A percentile compares a stretch with the other conserved stretches of the same genome.
Evolutionary conservation across 306 rosid genomes (phyloP).

Genomic region (Luffa aegyptiaca): DNA sequence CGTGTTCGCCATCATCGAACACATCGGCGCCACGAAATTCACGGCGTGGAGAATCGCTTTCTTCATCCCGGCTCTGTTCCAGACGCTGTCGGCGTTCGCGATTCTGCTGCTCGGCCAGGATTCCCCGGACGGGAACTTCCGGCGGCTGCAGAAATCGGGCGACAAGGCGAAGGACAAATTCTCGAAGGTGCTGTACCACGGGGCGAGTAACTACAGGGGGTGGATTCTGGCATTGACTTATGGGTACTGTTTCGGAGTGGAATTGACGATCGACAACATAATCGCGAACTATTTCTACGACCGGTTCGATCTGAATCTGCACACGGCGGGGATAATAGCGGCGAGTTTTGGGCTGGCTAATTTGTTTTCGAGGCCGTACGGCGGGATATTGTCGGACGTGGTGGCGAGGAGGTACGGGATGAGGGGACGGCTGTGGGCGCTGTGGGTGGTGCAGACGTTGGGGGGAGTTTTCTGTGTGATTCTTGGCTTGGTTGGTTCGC

Average conservation of each 20-base stretch:
- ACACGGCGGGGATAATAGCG: constrained; percentile 65
- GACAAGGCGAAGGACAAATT: constrained; percentile 50
- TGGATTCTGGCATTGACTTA: constrained; percentile 78
- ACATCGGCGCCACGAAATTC: constrained; percentile 47
- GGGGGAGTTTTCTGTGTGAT: constrained; percentile 62
- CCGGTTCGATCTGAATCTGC: constrained; percentile 55
- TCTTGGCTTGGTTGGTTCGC: constrained; percentile 43
- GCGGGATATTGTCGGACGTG: constrained; percentile 55
- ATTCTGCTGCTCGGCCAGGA: constrained; percentile 55
- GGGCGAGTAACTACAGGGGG: constrained; percentile 60
- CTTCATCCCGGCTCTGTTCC: constrained; percentile 62
- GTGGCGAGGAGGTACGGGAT: constrained; percentile 59
- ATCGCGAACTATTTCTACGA: constrained; percentile 79
- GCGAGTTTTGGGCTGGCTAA: constrained; percentile 80
- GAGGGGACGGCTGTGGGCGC: constrained; percentile 79
- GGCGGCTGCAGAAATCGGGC: constrained; percentile 40
- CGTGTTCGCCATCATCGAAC: constrained; percentile 40
- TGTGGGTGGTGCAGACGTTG: constrained; percentile 55
- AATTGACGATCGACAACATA: constrained; percentile 61
- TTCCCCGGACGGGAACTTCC: constrained; percentile 66
- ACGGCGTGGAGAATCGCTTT: constrained; percentile 83
- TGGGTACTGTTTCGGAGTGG: constrained; percentile 87
- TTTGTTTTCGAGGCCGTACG: constrained; percentile 55
- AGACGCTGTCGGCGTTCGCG: constrained; percentile 48
- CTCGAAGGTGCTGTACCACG: constrained; percentile 35